These are phyloP conservation scores for Gracilariopsis chorda DNA, from an alignment of 23 red algal genomes.

Conservation along the genomic window DNA sequence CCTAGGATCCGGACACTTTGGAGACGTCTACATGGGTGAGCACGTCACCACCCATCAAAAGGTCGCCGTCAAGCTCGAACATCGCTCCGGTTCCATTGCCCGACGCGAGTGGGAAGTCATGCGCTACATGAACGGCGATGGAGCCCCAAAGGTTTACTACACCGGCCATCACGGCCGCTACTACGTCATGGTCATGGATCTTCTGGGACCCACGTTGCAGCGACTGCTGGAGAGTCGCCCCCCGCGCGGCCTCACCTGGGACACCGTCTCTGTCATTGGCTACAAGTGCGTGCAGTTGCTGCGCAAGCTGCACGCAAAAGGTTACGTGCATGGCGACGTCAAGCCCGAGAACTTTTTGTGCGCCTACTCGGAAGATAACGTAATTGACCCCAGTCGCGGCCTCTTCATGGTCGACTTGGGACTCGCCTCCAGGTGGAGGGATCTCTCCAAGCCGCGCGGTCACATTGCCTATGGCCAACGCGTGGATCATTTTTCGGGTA, in stretches of 20 bases:
- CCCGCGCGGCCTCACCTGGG: conserved; percentile 72
- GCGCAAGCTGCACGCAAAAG: conserved; percentile 77
- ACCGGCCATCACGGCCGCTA: conserved; percentile 91
- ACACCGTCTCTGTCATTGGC: conserved; percentile 78
- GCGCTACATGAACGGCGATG: conserved; percentile 81
- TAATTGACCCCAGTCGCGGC: conserved; percentile 35
- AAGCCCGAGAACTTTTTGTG: conserved; percentile 99
- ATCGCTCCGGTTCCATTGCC: conserved; percentile 93
- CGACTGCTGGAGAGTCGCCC: conserved; percentile 77
- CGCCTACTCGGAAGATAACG: conserved; percentile 51
- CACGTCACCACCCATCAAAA: conserved; percentile 66
- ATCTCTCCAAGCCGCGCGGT: conserved; percentile 53
- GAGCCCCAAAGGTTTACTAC: conserved; percentile 86
- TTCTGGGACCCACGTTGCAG: conserved; percentile 94
- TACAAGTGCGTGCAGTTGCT: conserved; percentile 84
- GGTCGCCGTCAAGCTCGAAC: conserved; percentile 98
- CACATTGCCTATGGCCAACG: conserved; percentile 98
- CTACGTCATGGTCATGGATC: conserved; percentile 98
- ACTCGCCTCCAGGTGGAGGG: conserved; percentile 81
- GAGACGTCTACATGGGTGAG: conserved; percentile 92
- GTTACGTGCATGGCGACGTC: conserved; percentile 98
- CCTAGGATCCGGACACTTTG: conserved; percentile 97
- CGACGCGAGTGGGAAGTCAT: conserved; percentile 98
- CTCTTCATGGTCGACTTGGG: conserved; percentile 97
- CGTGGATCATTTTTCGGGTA: conserved; percentile 96